Base-by-base conservation (phyloP, 2,329 filamentous ascomycete species). In the Zasmidium cellare region DNA sequence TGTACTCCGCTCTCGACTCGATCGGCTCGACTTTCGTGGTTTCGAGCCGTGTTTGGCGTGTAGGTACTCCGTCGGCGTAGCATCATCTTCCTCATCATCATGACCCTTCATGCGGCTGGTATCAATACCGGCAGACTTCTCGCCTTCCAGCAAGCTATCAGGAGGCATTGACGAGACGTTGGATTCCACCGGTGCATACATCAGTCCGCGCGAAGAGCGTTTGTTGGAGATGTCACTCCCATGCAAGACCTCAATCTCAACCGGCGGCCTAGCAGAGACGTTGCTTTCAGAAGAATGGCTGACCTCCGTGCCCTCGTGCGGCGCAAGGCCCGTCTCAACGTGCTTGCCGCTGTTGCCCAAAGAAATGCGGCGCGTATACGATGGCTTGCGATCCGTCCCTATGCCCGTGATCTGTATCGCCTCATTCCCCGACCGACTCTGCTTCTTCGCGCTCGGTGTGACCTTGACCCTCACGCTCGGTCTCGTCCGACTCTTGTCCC, bases 381-480 rank as follows among this genome's bases (percentile, higher is more conserved):
- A 90, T 18, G 88, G 82, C 75, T 88, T 92, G 68, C 89, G 85
- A 62, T 85, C 82, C 63, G 86, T 85, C 72, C 86, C 88, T 56
- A 87, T 87, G 75, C 94, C 90, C 56, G 91, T 96, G 72, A 96
- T 92, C 75, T 94, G 88, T 61, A 96, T 87, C 71, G 90, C 90
- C 71, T 92, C 91, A 74, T 86, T 86, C 51, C 74, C 75, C 47
- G 79, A 74, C 60, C 72, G 80, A 69, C 75, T 76, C 70, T 81
- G 85, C 73, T 80, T 83, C 64, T 77, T 78, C 22, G 82, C 82
- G 41, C 89, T 91, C 14, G 92, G 92, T 14, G 91, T 96, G 61
- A 96, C 83, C 66, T 87, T 84, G 54, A 91, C 88, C 66, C 88
- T 80, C 54, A 97, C 91, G 72, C 91, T 96, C 12, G 92, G 92